Conservation (phyloP, 73 alveolate genomes). For the Paramecium caudatum region DNA sequence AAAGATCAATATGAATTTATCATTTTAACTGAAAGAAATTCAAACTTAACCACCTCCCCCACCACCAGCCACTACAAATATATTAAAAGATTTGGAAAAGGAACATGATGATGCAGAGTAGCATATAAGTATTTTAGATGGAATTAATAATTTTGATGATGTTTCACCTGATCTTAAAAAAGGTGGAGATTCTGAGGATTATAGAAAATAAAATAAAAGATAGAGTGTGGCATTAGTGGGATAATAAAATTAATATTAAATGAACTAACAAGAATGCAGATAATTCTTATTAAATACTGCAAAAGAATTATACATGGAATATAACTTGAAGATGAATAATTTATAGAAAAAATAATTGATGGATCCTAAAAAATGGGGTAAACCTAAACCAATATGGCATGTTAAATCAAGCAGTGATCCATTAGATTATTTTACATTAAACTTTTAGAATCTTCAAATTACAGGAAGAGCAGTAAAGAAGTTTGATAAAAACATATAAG, state of each 20-base stretch:
- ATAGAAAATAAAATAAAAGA: neutral
- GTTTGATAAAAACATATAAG: no score
- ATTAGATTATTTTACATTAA: constrained; percentile 47
- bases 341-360: constrained; percentile 24
- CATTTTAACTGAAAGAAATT: neutral
- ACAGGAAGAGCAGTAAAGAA: neutral
- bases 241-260: constrained; percentile 18
- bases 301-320: neutral
- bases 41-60: constrained; percentile 1
- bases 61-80: neutral
- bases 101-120: neutral
- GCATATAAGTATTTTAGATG: constrained; percentile 22
- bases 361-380: constrained; percentile 13
- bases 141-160: neutral
- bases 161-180: neutral
- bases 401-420: constrained; percentile 62
- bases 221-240: neutral
- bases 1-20: constrained; percentile 30
- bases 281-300: constrained; percentile 44
- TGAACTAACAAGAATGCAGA: constrained; percentile 9
- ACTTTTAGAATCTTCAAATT: neutral
- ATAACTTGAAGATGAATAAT: constrained; percentile 58
- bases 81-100: neutral
- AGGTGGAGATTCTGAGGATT: neutral
- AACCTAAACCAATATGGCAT: constrained; percentile 31